phyloP scores from a whole-genome alignment of 257 asterid genomes.

The Ajuga chamaepitys region DNA sequence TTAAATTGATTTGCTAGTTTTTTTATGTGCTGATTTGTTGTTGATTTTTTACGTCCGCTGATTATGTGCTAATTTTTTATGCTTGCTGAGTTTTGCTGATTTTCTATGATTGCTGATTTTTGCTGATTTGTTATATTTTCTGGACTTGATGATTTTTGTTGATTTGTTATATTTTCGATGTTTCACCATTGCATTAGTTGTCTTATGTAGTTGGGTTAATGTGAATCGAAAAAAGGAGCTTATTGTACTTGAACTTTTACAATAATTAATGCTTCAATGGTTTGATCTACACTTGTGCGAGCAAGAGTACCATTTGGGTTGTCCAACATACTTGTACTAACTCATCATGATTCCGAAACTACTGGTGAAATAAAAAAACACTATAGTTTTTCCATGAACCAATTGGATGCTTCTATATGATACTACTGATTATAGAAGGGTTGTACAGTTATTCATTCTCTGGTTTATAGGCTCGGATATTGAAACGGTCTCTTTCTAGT shows the following conservation, averaged over 20 bases:
- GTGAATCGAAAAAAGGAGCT: background rate
- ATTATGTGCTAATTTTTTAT: too few species aligned
- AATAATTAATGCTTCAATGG: background rate
- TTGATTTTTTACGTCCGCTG: too few species aligned
- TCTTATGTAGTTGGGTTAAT: background rate
- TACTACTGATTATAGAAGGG: background rate
- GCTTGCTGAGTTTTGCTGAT: too few species aligned
- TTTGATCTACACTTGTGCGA: background rate
- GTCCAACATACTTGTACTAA: background rate
- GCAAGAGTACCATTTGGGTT: background rate
- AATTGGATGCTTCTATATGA: background rate
- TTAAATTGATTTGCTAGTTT: too few species aligned
- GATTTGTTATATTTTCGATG: too few species aligned
- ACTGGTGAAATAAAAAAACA: background rate
- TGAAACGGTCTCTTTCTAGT: constrained; percentile 46
- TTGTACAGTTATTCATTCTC: constrained; percentile 63
- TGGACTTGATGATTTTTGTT: too few species aligned
- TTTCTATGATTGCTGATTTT: too few species aligned
- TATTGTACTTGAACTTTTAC: background rate
- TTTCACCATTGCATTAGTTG: constrained; percentile 3
- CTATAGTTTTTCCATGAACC: background rate
- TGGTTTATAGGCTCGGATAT: constrained; percentile 67
- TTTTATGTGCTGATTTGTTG: too few species aligned
- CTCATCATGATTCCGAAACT: background rate
- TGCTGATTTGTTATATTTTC: too few species aligned